Conservation (phyloP, 1,284 basidiomycete species). For the Boletellus dicymbophilus region DNA sequence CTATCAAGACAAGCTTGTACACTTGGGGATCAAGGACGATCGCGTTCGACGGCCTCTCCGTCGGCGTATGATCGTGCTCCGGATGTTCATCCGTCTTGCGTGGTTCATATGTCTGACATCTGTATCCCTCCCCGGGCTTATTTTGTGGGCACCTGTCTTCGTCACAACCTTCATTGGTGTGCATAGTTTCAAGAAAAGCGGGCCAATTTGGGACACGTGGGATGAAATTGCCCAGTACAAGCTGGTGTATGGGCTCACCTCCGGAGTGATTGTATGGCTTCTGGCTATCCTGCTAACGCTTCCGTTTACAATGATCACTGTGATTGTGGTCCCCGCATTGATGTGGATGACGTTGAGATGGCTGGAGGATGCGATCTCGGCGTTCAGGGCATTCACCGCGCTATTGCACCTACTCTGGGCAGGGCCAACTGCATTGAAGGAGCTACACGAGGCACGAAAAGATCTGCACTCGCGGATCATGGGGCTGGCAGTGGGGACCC, state of each 20-base stretch:
- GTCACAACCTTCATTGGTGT: slow-evolving; percentile 64
- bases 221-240: slow-evolving; percentile 91
- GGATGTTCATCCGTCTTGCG: slow-evolving; percentile 63
- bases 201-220: slow-evolving; percentile 79
- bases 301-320: slow-evolving; percentile 56
- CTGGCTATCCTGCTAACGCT: slow-evolving; percentile 55
- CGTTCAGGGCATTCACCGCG: slow-evolving; percentile 69
- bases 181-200: slow-evolving; percentile 72
- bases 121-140: slow-evolving; percentile 77
- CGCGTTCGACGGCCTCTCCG: slow-evolving; percentile 68
- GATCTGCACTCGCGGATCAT: slow-evolving; percentile 64
- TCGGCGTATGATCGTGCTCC: slow-evolving; percentile 48
- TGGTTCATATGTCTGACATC: slow-evolving; percentile 69
- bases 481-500: slow-evolving; percentile 57
- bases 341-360: slow-evolving; percentile 90
- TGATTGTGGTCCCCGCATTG: slow-evolving; percentile 60
- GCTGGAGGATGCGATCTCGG: slow-evolving; percentile 80
- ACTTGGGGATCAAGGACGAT: slow-evolving; percentile 78
- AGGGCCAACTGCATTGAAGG: slow-evolving; percentile 54
- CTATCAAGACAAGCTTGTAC: slow-evolving; percentile 71
- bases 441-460: slow-evolving; percentile 52
- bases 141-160: slow-evolving; percentile 81
- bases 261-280: slow-evolving; percentile 69
- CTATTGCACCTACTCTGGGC: slow-evolving; percentile 65
- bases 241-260: slow-evolving; percentile 76